Evolutionary conservation across 139 green algal species (phyloP), one percentile per base, ranked within the genome.

Genomic region (Volvox reticuliferus): DNA sequence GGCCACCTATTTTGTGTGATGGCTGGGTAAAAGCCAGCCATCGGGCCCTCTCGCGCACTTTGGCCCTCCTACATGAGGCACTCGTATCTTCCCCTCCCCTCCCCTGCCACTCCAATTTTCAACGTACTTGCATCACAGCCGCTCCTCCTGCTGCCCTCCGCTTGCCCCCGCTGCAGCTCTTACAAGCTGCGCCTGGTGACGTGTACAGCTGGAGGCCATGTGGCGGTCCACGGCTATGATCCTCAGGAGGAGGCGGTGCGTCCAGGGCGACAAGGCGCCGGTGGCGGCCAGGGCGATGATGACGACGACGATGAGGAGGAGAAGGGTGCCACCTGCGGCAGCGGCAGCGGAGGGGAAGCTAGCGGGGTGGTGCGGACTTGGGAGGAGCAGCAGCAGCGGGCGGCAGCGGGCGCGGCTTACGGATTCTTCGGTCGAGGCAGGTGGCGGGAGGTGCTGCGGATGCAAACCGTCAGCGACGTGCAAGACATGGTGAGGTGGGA

Each of bases 401-500:
- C 73, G 26, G 73, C 73, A 5, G 73, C 73, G 26, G n/a, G 28
- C 12, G 73, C 73, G 26, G 73, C 35, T 32, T 12, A 18, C 28
- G 28, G 73, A 1, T 19, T n/a, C 73, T 21, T 62, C 44, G 81
- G 67, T 28, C 67, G 44, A 55, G n/a, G 13, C 17, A 75, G 37
- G 30, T 88, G 82, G 82, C 30, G 71, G 85, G 85, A 82, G 37
- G 85, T 67, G 16, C 0, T 20, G 0, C 69, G 85, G 69, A 21
- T 89, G 28, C 85, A 89, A 32, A 89, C 85, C 2, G 17, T 89
- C 0, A 21, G 69, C 28, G 69, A 89, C 85, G 2, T 89, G 28
- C 85, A 89, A n/a, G 85, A 35, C 44, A 89, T 89, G 85, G 83
- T 88, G 83, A 28, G 67, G 21, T 0, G 65, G 22, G 35, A 21